A percentile compares a stretch with the other conserved stretches of the same genome.
These are phyloP conservation scores for Candida sithepensis DNA, from an alignment of 805 yeast species.

Conservation along the genomic window DNA sequence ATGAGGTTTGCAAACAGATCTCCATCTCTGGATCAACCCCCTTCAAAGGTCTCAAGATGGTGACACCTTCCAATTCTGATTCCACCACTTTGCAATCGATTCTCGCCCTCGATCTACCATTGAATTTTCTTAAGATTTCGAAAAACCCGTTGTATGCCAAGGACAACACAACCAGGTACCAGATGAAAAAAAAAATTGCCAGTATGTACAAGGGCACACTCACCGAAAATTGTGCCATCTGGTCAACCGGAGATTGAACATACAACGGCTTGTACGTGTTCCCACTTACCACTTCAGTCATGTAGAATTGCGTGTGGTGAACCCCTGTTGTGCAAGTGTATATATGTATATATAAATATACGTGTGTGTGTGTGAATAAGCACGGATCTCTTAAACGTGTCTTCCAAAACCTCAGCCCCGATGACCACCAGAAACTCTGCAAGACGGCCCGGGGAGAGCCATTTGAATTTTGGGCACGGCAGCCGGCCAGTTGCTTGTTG, in stretches of 20 bases:
- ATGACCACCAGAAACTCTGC: too few species aligned
- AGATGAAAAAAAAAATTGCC: slow-evolving; percentile 18
- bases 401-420: too few species aligned
- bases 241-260: neutral
- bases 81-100: slow-evolving; percentile 18
- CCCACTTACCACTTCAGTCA: neutral
- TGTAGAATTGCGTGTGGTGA: neutral
- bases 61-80: slow-evolving; percentile 58
- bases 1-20: slow-evolving; percentile 62
- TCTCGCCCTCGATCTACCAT: slow-evolving; percentile 10
- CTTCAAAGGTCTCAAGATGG: slow-evolving; percentile 77
- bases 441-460: too few species aligned
- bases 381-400: too few species aligned
- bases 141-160: slow-evolving; percentile 24
- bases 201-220: neutral
- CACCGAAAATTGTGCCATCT: neutral
- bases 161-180: slow-evolving; percentile 29
- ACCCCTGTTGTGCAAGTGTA: neutral
- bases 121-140: slow-evolving; percentile 24
- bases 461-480: too few species aligned
- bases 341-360: too few species aligned
- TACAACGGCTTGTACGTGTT: neutral
- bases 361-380: too few species aligned
- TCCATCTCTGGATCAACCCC: slow-evolving; percentile 78
- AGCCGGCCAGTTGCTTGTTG: too few species aligned